Evolutionary conservation across 768 basidiomycete species (phyloP).

Genomic region (Hygrophorus russula): DNA sequence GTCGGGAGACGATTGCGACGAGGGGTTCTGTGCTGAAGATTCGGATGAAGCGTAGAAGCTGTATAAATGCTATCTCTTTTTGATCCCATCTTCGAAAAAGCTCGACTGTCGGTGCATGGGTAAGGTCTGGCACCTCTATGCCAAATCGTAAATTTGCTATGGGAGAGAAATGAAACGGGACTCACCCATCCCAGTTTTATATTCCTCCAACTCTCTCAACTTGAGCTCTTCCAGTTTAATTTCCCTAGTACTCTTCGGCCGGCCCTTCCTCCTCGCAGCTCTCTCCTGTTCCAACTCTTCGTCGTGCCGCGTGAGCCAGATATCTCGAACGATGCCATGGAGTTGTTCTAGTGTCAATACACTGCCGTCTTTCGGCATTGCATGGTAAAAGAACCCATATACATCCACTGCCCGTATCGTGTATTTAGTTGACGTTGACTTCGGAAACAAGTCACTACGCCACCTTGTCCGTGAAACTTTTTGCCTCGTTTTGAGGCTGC

Average conservation of each 20-base stretch:
- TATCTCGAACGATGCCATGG: conserved; percentile 48
- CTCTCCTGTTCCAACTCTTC: too few relatives aligned
- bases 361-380: conserved; percentile 47
- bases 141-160: too few relatives aligned
- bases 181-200: too few relatives aligned
- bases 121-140: conserved; percentile 72
- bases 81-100: conserved; percentile 75
- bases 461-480: conserved; percentile 5
- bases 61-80: conserved; percentile 57
- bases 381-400: conserved; percentile 67
- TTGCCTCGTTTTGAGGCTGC: conserved; percentile 43
- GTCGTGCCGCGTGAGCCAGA: conserved; percentile 77
- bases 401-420: conserved; percentile 40
- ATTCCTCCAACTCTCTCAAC: too few relatives aligned
- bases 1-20: conserved; percentile 38
- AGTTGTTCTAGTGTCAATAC: conserved; percentile 52
- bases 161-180: too few relatives aligned
- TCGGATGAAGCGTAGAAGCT: conserved; percentile 65
- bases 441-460: background rate
- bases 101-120: too few relatives aligned
- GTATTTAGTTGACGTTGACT: background rate
- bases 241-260: too few relatives aligned
- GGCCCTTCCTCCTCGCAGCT: too few relatives aligned
- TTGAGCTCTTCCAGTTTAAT: too few relatives aligned
- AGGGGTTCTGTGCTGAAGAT: conserved; percentile 50